Evolutionary conservation across 352 stramenopile genomes (phyloP), one percentile per base, ranked within the genome.

Genomic region (Saprolegnia parasitica): DNA sequence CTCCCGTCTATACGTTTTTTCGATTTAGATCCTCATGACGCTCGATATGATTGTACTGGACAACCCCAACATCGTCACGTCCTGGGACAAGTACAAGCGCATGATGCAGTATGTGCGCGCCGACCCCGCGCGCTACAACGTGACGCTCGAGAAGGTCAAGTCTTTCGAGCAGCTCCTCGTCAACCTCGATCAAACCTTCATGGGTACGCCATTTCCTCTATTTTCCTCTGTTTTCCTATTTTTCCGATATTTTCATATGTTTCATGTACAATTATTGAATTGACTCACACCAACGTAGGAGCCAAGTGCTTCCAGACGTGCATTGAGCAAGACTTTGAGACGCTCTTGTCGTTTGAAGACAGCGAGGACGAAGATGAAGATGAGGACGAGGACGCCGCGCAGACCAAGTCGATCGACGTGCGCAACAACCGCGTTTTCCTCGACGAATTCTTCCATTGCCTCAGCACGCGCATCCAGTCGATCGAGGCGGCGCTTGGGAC

Each of bases 21-120:
- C 5, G 2, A 35, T n/a, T 15, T 49, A 49, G 42, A 71, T 71
- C 24, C 90, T 97, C 77, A 91, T 96, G 62, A 95, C 88, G 10
- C 84, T 97, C 32, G 90, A 97, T 68, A 76, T 78, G n/a, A 91
- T 96, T 56, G 84, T 96, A 35, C 76, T 93, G 18, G 81, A 96
- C 55, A 97, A 97, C 67, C 86, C 88, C 16, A 84, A 85, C 50
- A 93, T 97, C 56, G 73, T 88, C 49, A 87, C 76, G 21, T 83
- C 88, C 15, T 97, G 90, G 90, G 86, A 93, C 71, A 92, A 89
- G 57, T 97, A 95, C 76, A 96, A 97, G 74, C 83, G 84, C 63
- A 94, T 97, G 86, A 92, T 96, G 84, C 83, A 94, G 68, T 95
- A 90, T 55, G 82, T 93, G 21, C 84, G 88, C n/a, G 81, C 85